phyloP scores from a whole-genome alignment of 371 early-diverging fungal species.

The Lichtheimia hyalospora region DNA sequence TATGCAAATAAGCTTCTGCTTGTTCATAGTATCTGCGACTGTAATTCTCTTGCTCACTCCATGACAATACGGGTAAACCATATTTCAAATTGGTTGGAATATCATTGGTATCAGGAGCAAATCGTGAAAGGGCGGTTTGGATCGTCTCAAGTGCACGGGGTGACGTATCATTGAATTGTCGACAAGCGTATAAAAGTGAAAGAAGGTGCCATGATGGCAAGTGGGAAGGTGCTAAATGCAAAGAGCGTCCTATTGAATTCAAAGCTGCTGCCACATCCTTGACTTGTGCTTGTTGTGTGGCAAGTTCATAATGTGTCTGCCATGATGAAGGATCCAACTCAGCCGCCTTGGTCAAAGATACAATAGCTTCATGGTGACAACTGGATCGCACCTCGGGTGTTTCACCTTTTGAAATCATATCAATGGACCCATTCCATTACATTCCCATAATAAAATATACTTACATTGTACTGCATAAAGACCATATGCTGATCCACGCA shows the following conservation, averaged over 20 bases:
- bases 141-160: conserved; percentile 66
- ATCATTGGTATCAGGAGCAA: conserved; percentile 3
- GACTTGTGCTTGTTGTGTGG: conserved; percentile 75
- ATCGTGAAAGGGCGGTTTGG: conserved; percentile 66
- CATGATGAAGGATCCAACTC: conserved; percentile 41
- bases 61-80: conserved; percentile 5
- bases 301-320: conserved; percentile 75
- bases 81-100: conserved; percentile 7
- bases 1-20: conserved; percentile 25
- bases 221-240: conserved; percentile 59
- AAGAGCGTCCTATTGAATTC: conserved; percentile 53
- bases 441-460: neutral
- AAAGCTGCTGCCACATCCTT: conserved; percentile 73
- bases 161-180: conserved; percentile 13
- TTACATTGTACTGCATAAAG: conserved; percentile 58
- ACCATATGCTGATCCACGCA: conserved; percentile 60
- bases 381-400: conserved; percentile 63
- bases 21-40: conserved; percentile 17
- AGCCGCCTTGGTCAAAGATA: conserved; percentile 21
- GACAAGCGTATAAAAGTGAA: conserved; percentile 69
- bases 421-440: neutral
- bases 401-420: conserved; percentile 6
- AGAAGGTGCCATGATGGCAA: conserved; percentile 86
- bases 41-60: conserved; percentile 3
- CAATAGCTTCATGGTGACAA: conserved; percentile 62